phyloP scores from a whole-genome alignment of 306 rosid species.

The Betula pendula region DNA sequence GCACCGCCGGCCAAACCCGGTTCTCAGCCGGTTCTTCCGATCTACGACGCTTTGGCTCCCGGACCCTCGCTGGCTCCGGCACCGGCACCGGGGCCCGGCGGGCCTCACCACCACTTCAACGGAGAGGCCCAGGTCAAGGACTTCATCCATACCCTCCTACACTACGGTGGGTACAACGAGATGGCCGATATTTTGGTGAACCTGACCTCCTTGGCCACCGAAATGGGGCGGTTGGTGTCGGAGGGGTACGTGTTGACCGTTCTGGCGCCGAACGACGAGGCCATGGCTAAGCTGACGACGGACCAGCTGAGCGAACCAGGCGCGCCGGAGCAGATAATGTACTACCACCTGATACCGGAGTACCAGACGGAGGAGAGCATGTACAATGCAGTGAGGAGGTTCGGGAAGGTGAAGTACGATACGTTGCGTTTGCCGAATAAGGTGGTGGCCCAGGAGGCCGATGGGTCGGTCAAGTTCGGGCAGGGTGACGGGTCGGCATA shows the following conservation, averaged over 20 bases:
- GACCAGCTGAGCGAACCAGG: constrained; percentile 92
- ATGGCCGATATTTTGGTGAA: constrained; percentile 82
- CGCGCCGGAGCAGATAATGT: constrained; percentile 82
- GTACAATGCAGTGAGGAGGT: constrained; percentile 80
- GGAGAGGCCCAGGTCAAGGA: constrained; percentile 73
- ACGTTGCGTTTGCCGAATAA: constrained; percentile 72
- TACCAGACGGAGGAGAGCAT: constrained; percentile 87
- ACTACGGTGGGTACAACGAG: constrained; percentile 81
- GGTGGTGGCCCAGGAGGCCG: constrained; percentile 71
- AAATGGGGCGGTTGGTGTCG: constrained; percentile 74
- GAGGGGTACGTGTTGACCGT: constrained; percentile 80
- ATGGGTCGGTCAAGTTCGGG: constrained; percentile 80
- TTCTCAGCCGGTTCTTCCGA: constrained; percentile 56
- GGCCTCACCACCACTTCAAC: constrained; percentile 75
- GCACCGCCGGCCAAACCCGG: constrained; percentile 55
- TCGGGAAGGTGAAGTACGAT: constrained; percentile 69
- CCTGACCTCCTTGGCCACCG: constrained; percentile 69
- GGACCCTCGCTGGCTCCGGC: constrained; percentile 76
- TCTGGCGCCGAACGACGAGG: constrained; percentile 80
- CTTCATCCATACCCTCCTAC: constrained; percentile 71
- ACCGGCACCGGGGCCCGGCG: constrained; percentile 87
- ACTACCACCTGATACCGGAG: constrained; percentile 74
- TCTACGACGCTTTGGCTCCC: constrained; percentile 73
- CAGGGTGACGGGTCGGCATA: constrained; percentile 68
- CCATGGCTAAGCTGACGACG: constrained; percentile 79